Percentiles rank a stretch among this genome's conserved stretches.
These are phyloP conservation scores for Plasmodium fragile DNA, from an alignment of 169 alveolate genomes.

Conservation along the genomic window DNA sequence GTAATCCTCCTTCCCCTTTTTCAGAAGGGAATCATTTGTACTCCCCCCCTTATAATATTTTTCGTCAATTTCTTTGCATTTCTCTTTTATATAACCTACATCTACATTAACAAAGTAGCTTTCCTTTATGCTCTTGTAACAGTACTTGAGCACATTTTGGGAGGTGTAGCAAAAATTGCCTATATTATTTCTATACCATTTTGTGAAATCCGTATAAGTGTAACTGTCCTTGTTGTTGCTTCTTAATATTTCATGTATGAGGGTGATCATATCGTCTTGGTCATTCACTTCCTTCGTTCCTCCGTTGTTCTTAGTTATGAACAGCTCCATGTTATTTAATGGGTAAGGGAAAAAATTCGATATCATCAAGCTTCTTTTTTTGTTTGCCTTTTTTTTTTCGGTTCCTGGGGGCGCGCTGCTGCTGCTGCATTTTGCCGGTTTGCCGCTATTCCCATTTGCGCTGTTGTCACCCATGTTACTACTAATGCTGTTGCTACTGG, in stretches of 20 bases:
- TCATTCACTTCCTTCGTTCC: constrained; percentile 31
- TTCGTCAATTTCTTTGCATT: constrained; percentile 48
- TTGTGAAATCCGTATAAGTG: constrained; percentile 24
- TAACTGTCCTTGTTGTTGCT: constrained; percentile 9
- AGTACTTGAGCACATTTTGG: constrained; percentile 30
- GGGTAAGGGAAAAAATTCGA: constrained; percentile 69
- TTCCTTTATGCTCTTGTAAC: constrained; percentile 57
- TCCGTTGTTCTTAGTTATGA: constrained; percentile 57
- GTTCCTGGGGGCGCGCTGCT: not conserved
- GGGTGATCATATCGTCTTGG: constrained; percentile 69
- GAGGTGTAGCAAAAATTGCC: constrained; percentile 58
- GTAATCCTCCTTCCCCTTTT: constrained; percentile 11
- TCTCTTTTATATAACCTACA: constrained; percentile 30
- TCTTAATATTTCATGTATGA: constrained; percentile 40
- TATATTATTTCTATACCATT: constrained; percentile 50
- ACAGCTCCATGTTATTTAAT: constrained; percentile 62
- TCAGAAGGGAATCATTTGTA: not conserved
- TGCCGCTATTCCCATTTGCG: not conserved
- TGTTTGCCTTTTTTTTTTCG: not conserved
- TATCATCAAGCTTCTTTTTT: constrained; percentile 3
- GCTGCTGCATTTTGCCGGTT: not conserved
- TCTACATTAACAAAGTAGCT: constrained; percentile 71
- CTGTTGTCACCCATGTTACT: not conserved
- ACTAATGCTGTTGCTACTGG: not conserved
- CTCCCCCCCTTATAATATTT: constrained; percentile 11